These are phyloP conservation scores for Clonostachys byssicola DNA, from an alignment of 2,329 filamentous ascomycete genomes.

Conservation along the genomic window DNA sequence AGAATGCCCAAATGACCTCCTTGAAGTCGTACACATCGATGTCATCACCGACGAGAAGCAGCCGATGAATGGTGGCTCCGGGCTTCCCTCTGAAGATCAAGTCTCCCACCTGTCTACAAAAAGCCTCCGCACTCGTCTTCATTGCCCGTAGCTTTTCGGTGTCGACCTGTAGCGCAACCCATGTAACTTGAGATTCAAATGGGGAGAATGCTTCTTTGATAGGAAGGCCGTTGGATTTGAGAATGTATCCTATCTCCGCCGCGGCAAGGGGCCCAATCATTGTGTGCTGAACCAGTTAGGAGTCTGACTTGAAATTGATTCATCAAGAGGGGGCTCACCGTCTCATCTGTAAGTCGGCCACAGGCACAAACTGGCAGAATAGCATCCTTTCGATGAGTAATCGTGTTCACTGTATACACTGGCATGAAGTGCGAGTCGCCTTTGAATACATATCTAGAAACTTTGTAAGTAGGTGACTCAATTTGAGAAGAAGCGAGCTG, in stretches of 20 bases:
- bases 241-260: slow-evolving; percentile 33
- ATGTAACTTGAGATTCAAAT: slow-evolving; percentile 41
- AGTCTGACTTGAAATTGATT: background rate
- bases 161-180: slow-evolving; percentile 51
- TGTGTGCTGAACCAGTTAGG: slow-evolving; percentile 5
- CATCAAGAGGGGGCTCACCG: slow-evolving; percentile 8
- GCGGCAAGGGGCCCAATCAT: slow-evolving; percentile 36
- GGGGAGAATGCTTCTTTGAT: slow-evolving; percentile 36
- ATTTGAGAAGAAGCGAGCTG: too few species aligned
- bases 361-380: slow-evolving; percentile 43
- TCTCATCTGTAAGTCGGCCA: slow-evolving; percentile 38
- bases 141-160: slow-evolving; percentile 49
- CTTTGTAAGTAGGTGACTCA: slow-evolving; percentile 6
- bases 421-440: slow-evolving; percentile 30
- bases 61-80: slow-evolving; percentile 33
- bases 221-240: slow-evolving; percentile 29
- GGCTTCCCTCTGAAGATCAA: slow-evolving; percentile 34
- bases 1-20: slow-evolving; percentile 44
- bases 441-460: slow-evolving; percentile 21
- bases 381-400: slow-evolving; percentile 40
- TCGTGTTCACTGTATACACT: slow-evolving; percentile 34
- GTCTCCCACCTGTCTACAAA: slow-evolving; percentile 34
- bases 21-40: slow-evolving; percentile 39
- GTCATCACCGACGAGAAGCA: slow-evolving; percentile 42
- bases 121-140: slow-evolving; percentile 37